phyloP scores from a whole-genome alignment of 2,329 filamentous ascomycete species.

The Colletotrichum magnum region DNA sequence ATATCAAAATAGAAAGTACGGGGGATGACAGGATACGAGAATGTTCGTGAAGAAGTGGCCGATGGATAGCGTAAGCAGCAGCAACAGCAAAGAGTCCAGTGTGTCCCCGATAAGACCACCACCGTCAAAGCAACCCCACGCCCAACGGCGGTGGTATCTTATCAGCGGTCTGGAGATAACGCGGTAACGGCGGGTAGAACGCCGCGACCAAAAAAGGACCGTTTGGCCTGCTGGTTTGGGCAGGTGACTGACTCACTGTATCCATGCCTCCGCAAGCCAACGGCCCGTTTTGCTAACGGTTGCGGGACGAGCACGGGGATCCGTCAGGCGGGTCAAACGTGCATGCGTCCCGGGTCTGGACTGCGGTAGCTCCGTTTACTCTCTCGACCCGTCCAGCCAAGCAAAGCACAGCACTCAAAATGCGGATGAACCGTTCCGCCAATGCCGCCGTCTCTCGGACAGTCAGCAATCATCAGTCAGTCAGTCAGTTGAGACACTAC shows the following conservation, averaged over 20 bases:
- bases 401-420: not conserved
- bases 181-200: slow-evolving; percentile 10
- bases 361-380: not conserved
- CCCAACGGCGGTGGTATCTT: slow-evolving; percentile 13
- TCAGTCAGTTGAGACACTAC: too few relatives aligned
- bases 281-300: not conserved
- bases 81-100: not conserved
- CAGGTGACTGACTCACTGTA: not conserved
- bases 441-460: slow-evolving; percentile 1
- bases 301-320: not conserved
- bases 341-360: slow-evolving; percentile 4
- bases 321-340: slow-evolving; percentile 11
- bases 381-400: not conserved
- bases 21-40: slow-evolving; percentile 33
- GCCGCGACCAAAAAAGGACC: slow-evolving; percentile 3
- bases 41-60: not conserved
- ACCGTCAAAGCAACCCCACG: slow-evolving; percentile 4
- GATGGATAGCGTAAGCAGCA: slow-evolving; percentile 12
- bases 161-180: slow-evolving; percentile 6
- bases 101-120: not conserved
- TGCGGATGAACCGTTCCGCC: slow-evolving; percentile 18
- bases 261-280: not conserved
- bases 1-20: slow-evolving; percentile 27
- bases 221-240: slow-evolving; percentile 15
- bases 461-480: not conserved